Percentiles rank a stretch among this genome's conserved stretches.
phyloP scores from a whole-genome alignment of 768 basidiomycete species.

The Clavulina sp. region DNA sequence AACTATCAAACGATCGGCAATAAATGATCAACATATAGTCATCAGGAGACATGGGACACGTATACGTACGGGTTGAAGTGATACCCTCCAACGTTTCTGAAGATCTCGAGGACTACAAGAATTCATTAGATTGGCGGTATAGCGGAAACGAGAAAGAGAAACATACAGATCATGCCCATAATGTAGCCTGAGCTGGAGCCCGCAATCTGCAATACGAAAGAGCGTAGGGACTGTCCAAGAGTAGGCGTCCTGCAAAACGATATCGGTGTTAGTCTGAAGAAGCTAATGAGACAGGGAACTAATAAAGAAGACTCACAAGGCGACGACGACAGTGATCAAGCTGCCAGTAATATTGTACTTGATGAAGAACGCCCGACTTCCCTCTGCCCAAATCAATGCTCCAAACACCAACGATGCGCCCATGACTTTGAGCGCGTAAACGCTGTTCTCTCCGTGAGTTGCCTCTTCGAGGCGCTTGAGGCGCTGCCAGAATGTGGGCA shows the following conservation, averaged over 20 bases:
- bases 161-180: constrained; percentile 11
- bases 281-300: not conserved
- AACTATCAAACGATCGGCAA: constrained; percentile 4
- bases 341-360: constrained; percentile 16
- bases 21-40: not conserved
- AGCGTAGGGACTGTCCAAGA: constrained; percentile 16
- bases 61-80: constrained; percentile 15
- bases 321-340: constrained; percentile 18
- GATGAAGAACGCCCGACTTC: constrained; percentile 15
- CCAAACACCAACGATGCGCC: constrained; percentile 16
- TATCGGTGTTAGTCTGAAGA: too few species aligned
- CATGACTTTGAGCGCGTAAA: constrained; percentile 17
- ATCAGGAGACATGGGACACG: not conserved
- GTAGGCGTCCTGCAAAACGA: not conserved
- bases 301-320: constrained; percentile 9
- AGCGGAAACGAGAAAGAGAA: too few species aligned
- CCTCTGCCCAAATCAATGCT: constrained; percentile 16
- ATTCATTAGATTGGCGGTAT: not conserved
- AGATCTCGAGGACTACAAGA: constrained; percentile 12
- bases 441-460: constrained; percentile 8
- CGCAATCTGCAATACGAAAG: constrained; percentile 18
- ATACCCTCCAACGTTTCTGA: constrained; percentile 18
- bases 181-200: constrained; percentile 16
- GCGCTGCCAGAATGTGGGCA: constrained; percentile 8
- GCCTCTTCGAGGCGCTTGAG: constrained; percentile 10